Evolutionary conservation across 495 filamentous ascomycete species (phyloP).

Genomic region (Aspergillus mulundensis): DNA sequence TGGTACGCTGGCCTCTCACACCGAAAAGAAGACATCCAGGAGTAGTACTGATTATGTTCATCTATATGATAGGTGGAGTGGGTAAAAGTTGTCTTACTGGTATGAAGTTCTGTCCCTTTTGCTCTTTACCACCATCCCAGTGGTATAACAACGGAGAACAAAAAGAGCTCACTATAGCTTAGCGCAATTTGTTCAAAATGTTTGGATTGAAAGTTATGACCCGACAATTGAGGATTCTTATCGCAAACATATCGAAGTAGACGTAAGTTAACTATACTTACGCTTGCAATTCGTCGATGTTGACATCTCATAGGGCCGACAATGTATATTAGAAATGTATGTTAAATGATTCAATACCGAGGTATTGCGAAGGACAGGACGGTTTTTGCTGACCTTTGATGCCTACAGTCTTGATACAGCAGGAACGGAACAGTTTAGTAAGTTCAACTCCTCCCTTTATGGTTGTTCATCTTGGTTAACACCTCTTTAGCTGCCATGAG

Average conservation of each 20-base stretch:
- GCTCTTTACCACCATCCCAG: background rate
- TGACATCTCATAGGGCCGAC: conserved; percentile 65
- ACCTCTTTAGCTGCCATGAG: conserved; percentile 59
- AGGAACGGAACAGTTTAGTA: conserved; percentile 97
- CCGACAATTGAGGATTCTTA: conserved; percentile 99
- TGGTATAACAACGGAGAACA: background rate
- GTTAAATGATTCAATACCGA: conserved; percentile 17
- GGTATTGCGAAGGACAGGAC: background rate
- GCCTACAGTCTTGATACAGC: conserved; percentile 80
- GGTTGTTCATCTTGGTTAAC: conserved; percentile 24
- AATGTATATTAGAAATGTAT: conserved; percentile 96
- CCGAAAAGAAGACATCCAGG: conserved; percentile 1
- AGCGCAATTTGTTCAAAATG: conserved; percentile 99
- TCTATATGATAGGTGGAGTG: conserved; percentile 69
- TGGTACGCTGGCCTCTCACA: conserved; percentile 49
- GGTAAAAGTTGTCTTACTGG: conserved; percentile 98
- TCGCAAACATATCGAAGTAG: conserved; percentile 87
- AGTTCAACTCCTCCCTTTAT: conserved; percentile 28
- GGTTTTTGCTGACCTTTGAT: conserved; percentile 3
- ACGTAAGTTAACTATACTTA: conserved; percentile 58
- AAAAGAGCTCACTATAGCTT: conserved; percentile 16
- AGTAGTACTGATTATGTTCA: conserved; percentile 14
- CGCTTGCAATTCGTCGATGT: conserved; percentile 7
- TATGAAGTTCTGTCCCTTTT: conserved; percentile 36
- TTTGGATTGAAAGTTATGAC: conserved; percentile 99